Evolutionary conservation across 2,329 filamentous ascomycete genomes (phyloP), one percentile per base, ranked within the genome.

Genomic region (Microcyclosporella mali): DNA sequence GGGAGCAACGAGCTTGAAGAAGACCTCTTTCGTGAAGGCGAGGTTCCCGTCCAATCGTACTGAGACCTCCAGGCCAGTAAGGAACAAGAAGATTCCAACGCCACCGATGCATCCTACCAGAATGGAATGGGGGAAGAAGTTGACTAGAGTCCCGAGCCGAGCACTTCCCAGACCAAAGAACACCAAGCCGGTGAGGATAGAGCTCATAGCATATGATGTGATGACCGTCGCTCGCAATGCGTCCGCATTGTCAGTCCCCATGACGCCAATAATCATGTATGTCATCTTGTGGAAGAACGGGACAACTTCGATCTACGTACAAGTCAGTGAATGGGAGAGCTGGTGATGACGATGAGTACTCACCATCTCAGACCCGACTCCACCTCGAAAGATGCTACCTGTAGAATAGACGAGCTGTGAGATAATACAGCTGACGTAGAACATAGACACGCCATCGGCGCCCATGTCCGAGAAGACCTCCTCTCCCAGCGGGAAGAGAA

Each of bases 281-380:
- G 92, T 89, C 90, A 98, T 98, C 59, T 90, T 94, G 68, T 98
- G 92, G 63, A 98, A 97, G 69, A 98, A 98, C 0, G 90, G 92
- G 1, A 98, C 90, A 1, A 97, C 90, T 68, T 98, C 92, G 53
- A 97, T 98, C 42, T 45, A 15, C 2, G 9, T 6, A 15, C 27
- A 79, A 84, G 14, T 34, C 16, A 17, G 49, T n/a, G 21, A n/a
- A 15, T 15, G 9, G 6, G 30, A 14, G 19, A n/a, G 21, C 16
- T 10, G 36, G 30, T 25, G 16, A 43, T 40, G 27, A 15, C 15
- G 6, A 31, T 31, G 12, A 25, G 11, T 28, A 67, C 83, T 80
- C 31, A 45, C 42, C 81, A 98, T 82, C 65, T 98, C 92, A 2
- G 92, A 97, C 4, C 92, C 92, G 46, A 98, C 81, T 3, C 87